phyloP scores from a whole-genome alignment of 2,329 filamentous ascomycete species.

The Ambrosiella cleistominuta region DNA sequence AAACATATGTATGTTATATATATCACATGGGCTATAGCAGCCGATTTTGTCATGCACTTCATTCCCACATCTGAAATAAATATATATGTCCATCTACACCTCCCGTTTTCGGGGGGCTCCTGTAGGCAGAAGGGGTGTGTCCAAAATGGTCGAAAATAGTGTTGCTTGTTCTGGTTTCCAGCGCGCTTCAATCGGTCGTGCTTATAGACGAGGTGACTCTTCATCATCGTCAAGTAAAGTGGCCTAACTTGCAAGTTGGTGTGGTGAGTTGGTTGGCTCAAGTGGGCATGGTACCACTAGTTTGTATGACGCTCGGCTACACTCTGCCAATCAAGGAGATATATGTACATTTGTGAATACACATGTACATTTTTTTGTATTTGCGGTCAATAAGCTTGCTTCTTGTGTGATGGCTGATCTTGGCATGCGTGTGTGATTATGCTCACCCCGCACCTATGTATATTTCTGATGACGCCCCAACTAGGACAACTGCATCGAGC shows the following conservation, averaged over 20 bases:
- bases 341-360: neutral
- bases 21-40: neutral
- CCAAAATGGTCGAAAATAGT: neutral
- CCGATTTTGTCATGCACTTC: neutral
- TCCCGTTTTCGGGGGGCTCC: neutral
- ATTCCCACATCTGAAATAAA: neutral
- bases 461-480: neutral
- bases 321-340: too few relatives aligned
- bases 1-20: neutral
- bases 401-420: neutral
- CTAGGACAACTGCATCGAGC: neutral
- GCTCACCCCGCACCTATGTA: neutral
- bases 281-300: neutral
- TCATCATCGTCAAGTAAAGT: neutral
- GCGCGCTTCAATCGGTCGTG: neutral
- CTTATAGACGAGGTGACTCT: neutral
- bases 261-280: neutral
- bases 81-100: neutral
- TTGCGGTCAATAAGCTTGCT: neutral
- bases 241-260: neutral
- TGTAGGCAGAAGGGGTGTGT: neutral
- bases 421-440: neutral
- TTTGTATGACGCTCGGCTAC: neutral
- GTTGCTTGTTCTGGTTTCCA: neutral
- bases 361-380: neutral